Conservation (phyloP, 139 green algal genomes). For the Microglena sp. region DNA sequence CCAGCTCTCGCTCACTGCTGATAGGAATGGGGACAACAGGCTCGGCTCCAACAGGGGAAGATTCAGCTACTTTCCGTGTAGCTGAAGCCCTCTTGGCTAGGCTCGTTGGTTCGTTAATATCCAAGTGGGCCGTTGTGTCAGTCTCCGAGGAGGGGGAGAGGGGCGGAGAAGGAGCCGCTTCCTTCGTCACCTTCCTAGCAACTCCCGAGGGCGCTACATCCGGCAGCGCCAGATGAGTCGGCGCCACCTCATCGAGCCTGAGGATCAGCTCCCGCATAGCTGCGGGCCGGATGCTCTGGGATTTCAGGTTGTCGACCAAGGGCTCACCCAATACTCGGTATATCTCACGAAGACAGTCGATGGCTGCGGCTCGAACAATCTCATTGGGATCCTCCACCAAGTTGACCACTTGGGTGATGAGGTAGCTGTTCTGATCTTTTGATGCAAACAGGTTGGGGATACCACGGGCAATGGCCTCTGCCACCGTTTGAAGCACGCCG, state of each 20-base stretch:
- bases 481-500: slow-evolving; percentile 40
- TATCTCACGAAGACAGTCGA: slow-evolving; percentile 40
- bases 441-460: slow-evolving; percentile 3
- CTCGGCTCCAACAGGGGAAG: too few species aligned
- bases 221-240: not conserved
- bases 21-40: slow-evolving; percentile 19
- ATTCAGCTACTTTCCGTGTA: too few species aligned
- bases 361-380: slow-evolving; percentile 39
- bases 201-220: too few species aligned
- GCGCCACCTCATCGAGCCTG: slow-evolving; percentile 7
- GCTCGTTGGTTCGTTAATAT: too few species aligned
- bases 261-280: slow-evolving; percentile 23
- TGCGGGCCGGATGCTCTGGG: slow-evolving; percentile 20
- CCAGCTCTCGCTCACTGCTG: slow-evolving; percentile 37
- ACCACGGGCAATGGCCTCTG: slow-evolving; percentile 22
- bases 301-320: slow-evolving; percentile 25
- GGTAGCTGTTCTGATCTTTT: slow-evolving; percentile 13
- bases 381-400: slow-evolving; percentile 36
- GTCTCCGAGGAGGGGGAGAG: too few species aligned
- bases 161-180: too few species aligned
- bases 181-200: too few species aligned
- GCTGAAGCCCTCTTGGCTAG: too few species aligned
- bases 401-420: slow-evolving; percentile 28
- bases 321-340: slow-evolving; percentile 23
- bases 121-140: too few species aligned